Percentiles rank a stretch among this genome's conserved stretches.
These are phyloP conservation scores for Boletellus sp. DNA, from an alignment of 768 basidiomycete genomes.

Conservation along the genomic window DNA sequence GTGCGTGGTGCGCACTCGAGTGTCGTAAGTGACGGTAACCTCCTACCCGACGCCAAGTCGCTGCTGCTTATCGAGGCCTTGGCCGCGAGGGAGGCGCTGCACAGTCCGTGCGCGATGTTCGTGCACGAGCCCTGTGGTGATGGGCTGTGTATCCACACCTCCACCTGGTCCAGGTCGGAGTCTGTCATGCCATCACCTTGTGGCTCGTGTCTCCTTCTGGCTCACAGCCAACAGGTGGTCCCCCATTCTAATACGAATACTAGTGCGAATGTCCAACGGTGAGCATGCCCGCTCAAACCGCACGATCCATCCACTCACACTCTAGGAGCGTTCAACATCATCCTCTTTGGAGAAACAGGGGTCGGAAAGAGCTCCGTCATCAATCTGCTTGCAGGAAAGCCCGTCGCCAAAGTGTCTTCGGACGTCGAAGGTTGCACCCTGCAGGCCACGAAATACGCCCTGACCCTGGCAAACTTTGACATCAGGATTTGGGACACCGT, in stretches of 20 bases:
- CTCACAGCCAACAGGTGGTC: slow-evolving; percentile 2
- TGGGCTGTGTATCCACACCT: slow-evolving; percentile 18
- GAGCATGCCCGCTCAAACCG: slow-evolving; percentile 1
- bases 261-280: slow-evolving; percentile 17
- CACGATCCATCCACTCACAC: not conserved
- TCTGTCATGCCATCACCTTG: slow-evolving; percentile 3
- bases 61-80: too few relatives aligned
- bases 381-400: slow-evolving; percentile 37
- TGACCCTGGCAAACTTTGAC: slow-evolving; percentile 5
- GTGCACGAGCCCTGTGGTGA: slow-evolving; percentile 5
- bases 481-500: slow-evolving; percentile 30
- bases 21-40: too few relatives aligned
- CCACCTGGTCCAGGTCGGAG: slow-evolving; percentile 11
- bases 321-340: slow-evolving; percentile 20
- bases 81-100: too few relatives aligned
- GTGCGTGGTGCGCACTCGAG: too few relatives aligned
- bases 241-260: not conserved
- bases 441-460: slow-evolving; percentile 23
- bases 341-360: slow-evolving; percentile 31
- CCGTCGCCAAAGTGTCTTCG: slow-evolving; percentile 30
- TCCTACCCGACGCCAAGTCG: too few relatives aligned
- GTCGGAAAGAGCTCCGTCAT: slow-evolving; percentile 44
- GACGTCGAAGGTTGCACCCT: slow-evolving; percentile 35
- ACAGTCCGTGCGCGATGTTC: not conserved
- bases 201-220: not conserved